Evolutionary conservation across 169 alveolate genomes (phyloP), one percentile per base, ranked within the genome.

Genomic region (Plasmodium sp.): DNA sequence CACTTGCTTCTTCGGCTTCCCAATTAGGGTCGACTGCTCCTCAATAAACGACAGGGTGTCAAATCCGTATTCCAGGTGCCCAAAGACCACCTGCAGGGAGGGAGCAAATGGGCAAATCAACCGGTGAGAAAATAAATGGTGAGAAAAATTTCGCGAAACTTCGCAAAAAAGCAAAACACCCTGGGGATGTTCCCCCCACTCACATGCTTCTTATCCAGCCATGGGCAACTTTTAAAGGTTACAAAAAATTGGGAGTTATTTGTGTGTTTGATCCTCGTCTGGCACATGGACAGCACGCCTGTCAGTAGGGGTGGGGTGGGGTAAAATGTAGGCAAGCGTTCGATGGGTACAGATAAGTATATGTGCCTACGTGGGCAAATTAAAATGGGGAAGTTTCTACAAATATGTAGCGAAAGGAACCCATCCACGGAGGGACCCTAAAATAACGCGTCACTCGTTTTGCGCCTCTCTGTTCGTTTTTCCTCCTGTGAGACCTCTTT

Each of bases 211-310:
- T 98, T 98, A 96, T 98, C 99, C 83, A 98, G 96, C 97, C 98
- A 98, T 14, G 99, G 98, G 75, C 99, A 97, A n/a, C 99, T 97
- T 82, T 94, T 97, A 90, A 98, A 97, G 12, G 99, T 98, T 14
- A 98, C 97, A 83, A 98, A 98, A 93, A 98, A 98, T 83, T 98
- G 99, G 81, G 99, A 97, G 92, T 96, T 96, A 94, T 98, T 98
- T 71, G 99, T 97, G 93, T 98, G 97, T 67, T 94, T 96, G 62
- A 48, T 81, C 48, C 97, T 92, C 7, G 98, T 93, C 81, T 97
- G 97, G 43, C 98, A 97, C 98, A 97, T 97, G 16, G 98, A 97
- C 84, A 97, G 84, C 51, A 97, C 95, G 12, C 98, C 98, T 96
- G 83, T 2, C 0, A 33, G 41, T 67, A 27, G n/a, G 14, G 9